These are phyloP conservation scores for Vaccinium corymbosum DNA, from an alignment of 148 eudicot species.

Conservation along the genomic window DNA sequence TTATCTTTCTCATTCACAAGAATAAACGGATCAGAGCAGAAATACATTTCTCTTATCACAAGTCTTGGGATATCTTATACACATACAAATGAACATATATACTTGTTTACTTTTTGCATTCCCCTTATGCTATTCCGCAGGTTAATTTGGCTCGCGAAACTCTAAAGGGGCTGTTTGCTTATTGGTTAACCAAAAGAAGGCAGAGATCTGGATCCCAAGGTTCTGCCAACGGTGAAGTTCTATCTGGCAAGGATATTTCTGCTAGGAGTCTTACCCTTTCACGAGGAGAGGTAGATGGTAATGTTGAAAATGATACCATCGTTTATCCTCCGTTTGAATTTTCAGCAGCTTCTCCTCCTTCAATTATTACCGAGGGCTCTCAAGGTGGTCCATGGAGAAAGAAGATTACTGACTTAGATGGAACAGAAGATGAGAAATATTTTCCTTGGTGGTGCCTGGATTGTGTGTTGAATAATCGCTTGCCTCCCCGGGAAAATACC, in stretches of 20 bases:
- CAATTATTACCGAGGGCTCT: constrained; percentile 89
- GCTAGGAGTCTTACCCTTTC: constrained; percentile 53
- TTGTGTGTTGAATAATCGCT: constrained; percentile 81
- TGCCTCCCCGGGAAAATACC: constrained; percentile 94
- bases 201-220: constrained; percentile 66
- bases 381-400: constrained; percentile 94
- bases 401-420: constrained; percentile 80
- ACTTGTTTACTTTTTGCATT: neutral
- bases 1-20: too few relatives aligned
- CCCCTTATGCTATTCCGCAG: constrained; percentile 31
- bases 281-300: constrained; percentile 65
- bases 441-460: constrained; percentile 97
- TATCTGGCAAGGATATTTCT: constrained; percentile 63
- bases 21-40: too few relatives aligned
- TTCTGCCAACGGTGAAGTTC: constrained; percentile 68
- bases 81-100: too few relatives aligned
- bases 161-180: constrained; percentile 80
- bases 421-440: constrained; percentile 92
- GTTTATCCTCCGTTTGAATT: constrained; percentile 95
- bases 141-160: constrained; percentile 94
- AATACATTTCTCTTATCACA: too few relatives aligned
- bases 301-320: constrained; percentile 65
- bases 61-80: too few relatives aligned
- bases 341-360: constrained; percentile 76
- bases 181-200: constrained; percentile 74